phyloP scores from a whole-genome alignment of 495 filamentous ascomycete genomes.

The Penicillium cataractarum region DNA sequence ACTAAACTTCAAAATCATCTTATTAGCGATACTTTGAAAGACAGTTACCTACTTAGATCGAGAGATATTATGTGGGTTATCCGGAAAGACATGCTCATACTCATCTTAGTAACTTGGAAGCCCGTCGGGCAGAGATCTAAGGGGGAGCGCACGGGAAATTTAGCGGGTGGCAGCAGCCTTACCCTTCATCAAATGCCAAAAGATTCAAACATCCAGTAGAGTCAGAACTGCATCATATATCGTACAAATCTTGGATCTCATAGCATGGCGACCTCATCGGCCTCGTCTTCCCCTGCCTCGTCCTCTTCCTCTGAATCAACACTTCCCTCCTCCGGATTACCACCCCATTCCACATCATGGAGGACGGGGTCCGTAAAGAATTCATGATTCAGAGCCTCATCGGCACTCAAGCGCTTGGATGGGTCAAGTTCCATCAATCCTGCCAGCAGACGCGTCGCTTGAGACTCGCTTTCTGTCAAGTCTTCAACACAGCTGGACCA shows the following conservation, averaged over 20 bases:
- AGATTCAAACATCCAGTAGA: constrained; percentile 6
- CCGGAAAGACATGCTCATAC: too few species aligned
- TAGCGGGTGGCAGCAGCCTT: too few species aligned
- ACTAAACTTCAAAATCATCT: too few species aligned
- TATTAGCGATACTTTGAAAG: too few species aligned
- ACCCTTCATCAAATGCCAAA: background rate
- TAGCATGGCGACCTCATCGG: constrained; percentile 52
- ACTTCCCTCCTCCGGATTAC: constrained; percentile 43
- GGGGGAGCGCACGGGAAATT: too few species aligned
- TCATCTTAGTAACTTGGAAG: too few species aligned
- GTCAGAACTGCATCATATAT: constrained; percentile 31
- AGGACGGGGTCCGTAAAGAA: constrained; percentile 62
- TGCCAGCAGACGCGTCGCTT: constrained; percentile 61
- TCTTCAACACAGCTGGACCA: constrained; percentile 73
- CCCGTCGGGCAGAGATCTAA: too few species aligned
- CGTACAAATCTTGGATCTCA: constrained; percentile 33
- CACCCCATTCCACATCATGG: constrained; percentile 53
- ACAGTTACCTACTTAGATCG: too few species aligned
- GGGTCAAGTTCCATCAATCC: constrained; percentile 66
- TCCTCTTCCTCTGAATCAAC: constrained; percentile 45
- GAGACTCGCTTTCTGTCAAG: constrained; percentile 51
- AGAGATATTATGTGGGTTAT: too few species aligned
- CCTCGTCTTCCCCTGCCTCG: constrained; percentile 40
- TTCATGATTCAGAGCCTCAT: constrained; percentile 61
- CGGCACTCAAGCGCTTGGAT: constrained; percentile 57